Conservation (phyloP, 805 yeast genomes). For the Alloascoidea africana region DNA sequence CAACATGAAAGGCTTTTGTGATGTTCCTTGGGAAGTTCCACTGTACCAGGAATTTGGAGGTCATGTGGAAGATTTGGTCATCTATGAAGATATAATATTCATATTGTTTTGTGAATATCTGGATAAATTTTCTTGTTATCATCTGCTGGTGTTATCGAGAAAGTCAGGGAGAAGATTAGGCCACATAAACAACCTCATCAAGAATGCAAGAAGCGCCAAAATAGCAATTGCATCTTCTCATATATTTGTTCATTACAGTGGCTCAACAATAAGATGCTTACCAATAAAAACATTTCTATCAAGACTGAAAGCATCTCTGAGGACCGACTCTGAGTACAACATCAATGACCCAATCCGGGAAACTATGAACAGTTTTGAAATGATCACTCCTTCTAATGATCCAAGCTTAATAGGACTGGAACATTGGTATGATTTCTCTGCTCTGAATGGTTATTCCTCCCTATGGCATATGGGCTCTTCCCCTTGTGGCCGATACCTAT, state of each 20-base stretch:
- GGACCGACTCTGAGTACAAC: background rate
- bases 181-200: background rate
- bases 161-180: background rate
- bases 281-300: background rate
- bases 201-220: background rate
- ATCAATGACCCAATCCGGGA: background rate
- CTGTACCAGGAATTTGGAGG: background rate
- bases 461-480: constrained; percentile 1
- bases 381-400: background rate
- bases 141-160: background rate
- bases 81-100: background rate
- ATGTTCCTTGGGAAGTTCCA: constrained; percentile 1
- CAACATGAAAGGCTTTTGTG: background rate
- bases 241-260: background rate
- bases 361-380: background rate
- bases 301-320: background rate
- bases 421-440: background rate
- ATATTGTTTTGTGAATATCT: background rate
- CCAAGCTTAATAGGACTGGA: background rate
- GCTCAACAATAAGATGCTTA: background rate
- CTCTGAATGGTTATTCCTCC: background rate
- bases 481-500: background rate
- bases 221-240: constrained; percentile 1
- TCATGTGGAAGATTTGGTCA: background rate
- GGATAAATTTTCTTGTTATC: background rate